Evolutionary conservation across 1,284 basidiomycete species (phyloP), one percentile per base, ranked within the genome.

Genomic region (Mycosarcoma mackinlayi): DNA sequence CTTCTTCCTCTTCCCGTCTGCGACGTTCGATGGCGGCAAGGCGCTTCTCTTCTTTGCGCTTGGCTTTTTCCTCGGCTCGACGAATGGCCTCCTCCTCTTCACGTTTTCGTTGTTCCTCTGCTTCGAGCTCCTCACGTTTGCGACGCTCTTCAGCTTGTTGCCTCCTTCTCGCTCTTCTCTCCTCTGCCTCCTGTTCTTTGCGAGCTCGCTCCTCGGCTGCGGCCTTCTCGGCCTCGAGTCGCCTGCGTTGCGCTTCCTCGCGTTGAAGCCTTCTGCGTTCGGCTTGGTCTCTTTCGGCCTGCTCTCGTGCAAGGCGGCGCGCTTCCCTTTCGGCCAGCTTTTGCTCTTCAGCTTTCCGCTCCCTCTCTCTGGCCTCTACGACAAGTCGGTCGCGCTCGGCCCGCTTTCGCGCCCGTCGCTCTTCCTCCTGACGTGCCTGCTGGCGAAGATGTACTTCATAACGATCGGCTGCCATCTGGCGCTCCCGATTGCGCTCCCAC

Each of bases 401-500:
- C 6, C 50, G 56, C 18, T 25, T 45, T 6, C 56, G 25, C 11
- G 53, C 65, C 4, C 53, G 51, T 28, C 56, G 31, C 38, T 62
- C 48, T 42, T 66, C 62, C 14, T 66, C 68, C n/a, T 65, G 41
- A 1, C 54, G 42, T 7, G 46, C 51, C 49, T 62, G 55, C 21
- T 72, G 64, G n/a, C 51, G 49, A 11, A 24, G 57, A 18, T 57
- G 31, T 2, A 64, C 58, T 19, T 68, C 65, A 25, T 58, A 41
- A 0, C 70, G 56, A 41, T 73, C 65, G 4, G 54, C 56, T n/a
- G 51, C 61, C 55, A 65, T 73, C 49, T 66, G 57, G 10, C 18
- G 34, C 19, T 61, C 70, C 4, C 65, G 57, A 9, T 52, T 56
- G 16, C 65, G 49, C 40, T 69, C 65, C 70, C 70, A 73, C 44